Base-by-base conservation (phyloP, 257 asterid species). In the Solanum chmielewskii region DNA sequence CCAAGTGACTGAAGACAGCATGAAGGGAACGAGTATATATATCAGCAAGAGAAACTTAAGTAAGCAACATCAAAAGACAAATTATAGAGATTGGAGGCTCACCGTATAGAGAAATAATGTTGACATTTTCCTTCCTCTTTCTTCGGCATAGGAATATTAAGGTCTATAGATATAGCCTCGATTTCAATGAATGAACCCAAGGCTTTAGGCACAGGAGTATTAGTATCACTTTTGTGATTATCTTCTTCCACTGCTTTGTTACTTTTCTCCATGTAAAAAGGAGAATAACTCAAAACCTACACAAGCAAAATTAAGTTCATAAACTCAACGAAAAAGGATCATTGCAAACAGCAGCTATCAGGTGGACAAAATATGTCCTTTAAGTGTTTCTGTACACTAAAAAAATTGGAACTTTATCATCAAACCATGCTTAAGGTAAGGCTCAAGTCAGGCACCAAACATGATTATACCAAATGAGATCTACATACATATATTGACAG, bases 91-190 rank as follows among this genome's bases (percentile, higher is more conserved):
- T 18, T 29, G 23, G 41, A 87, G 62, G 52, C 92, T 91, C 84
- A 93, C 99, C 98, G 98, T 33, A 96, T 93, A 18, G 98, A 92
- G 86, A 96, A 96, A 85, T 93, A 96, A 85, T 93, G 94, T 27
- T 89, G 91, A 27, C 93, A 93, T 29, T 12, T 81, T 18, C 86
- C 95, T 41, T 87, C 41, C 87, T 90, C 93, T 44, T 85, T 88
- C 87, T 74, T 90, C 80, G 88, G 91, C 80, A 35, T 82, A 16
- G 91, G 87, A 88, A 91, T 49, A 74, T 89, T 68, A 52, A 96
- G 91, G 59, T 93, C 98, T 82, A 95, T 90, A 42, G 89, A 89
- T 75, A 95, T 91, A 5, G 96, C 90, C 47, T 91, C 90, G 37
- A 95, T 92, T 87, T 88, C 91, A 75, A 94, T 90, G 16, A 93